These are phyloP conservation scores for Tolypocladium endophyticum DNA, from an alignment of 2,329 filamentous ascomycete species.

Conservation along the genomic window DNA sequence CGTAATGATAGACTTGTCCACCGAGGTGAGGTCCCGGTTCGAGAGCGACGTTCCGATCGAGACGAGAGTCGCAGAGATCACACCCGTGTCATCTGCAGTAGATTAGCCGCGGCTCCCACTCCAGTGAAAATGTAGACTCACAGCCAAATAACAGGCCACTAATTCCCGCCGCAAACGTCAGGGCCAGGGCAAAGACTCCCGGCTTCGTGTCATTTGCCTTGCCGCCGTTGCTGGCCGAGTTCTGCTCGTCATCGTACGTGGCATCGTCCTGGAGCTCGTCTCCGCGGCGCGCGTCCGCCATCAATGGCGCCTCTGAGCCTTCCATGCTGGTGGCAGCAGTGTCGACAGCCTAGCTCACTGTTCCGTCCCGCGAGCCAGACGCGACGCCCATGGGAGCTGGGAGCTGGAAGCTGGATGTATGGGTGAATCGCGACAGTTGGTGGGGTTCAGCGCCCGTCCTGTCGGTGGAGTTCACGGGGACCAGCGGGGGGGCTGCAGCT, in stretches of 20 bases:
- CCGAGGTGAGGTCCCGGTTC: conserved; percentile 41
- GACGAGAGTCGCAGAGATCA: conserved; percentile 58
- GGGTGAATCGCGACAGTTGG: neutral
- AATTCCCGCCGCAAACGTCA: conserved; percentile 56
- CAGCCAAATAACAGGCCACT: conserved; percentile 60
- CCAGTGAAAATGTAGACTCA: conserved; percentile 22
- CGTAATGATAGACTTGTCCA: conserved; percentile 62
- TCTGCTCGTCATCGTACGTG: conserved; percentile 11
- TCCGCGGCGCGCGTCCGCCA: conserved; percentile 16
- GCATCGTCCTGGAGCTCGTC: conserved; percentile 20
- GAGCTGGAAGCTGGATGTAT: neutral
- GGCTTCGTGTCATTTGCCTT: conserved; percentile 21
- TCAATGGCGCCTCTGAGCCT: conserved; percentile 27
- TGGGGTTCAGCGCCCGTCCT: neutral
- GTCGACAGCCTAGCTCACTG: neutral
- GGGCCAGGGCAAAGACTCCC: conserved; percentile 46
- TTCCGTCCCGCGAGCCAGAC: neutral
- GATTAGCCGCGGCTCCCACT: conserved; percentile 3
- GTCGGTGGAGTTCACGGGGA: neutral
- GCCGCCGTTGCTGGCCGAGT: conserved; percentile 11
- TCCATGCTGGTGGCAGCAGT: conserved; percentile 16
- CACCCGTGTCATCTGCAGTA: conserved; percentile 51
- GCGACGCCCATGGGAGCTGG: neutral
- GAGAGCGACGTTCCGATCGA: conserved; percentile 52
- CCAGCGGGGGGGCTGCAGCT: neutral